phyloP scores from a whole-genome alignment of 495 filamentous ascomycete genomes.

The Penicillium tannophilum region DNA sequence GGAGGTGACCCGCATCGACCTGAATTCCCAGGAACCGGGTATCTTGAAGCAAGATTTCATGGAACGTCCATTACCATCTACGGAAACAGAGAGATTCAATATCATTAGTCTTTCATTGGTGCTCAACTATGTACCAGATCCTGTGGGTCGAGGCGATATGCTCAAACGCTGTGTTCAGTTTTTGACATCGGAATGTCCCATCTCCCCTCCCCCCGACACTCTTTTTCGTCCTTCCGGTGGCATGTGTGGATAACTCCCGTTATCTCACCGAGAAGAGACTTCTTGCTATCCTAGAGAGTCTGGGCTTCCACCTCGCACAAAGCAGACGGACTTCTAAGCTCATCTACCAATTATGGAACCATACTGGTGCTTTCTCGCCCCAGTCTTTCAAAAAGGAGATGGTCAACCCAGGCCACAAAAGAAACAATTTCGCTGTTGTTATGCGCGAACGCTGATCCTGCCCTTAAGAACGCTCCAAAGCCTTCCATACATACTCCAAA shows the following conservation, averaged over 20 bases:
- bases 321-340: slow-evolving; percentile 80
- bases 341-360: slow-evolving; percentile 84
- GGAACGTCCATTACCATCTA: slow-evolving; percentile 71
- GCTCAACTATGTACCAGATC: slow-evolving; percentile 86
- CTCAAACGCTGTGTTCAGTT: slow-evolving; percentile 62
- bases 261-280: slow-evolving; percentile 81
- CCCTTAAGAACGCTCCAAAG: background rate
- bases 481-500: slow-evolving; percentile 6
- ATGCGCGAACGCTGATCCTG: slow-evolving; percentile 39
- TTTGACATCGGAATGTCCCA: slow-evolving; percentile 46
- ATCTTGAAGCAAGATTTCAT: slow-evolving; percentile 95
- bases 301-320: slow-evolving; percentile 69
- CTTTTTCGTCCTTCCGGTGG: slow-evolving; percentile 87
- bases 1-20: slow-evolving; percentile 82
- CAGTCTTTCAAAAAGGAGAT: slow-evolving; percentile 67
- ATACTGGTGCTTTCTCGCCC: slow-evolving; percentile 34
- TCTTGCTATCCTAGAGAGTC: slow-evolving; percentile 67
- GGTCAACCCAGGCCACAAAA: slow-evolving; percentile 66
- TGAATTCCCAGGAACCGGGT: slow-evolving; percentile 78
- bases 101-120: slow-evolving; percentile 93
- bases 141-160: slow-evolving; percentile 82
- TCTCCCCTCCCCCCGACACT: slow-evolving; percentile 66
- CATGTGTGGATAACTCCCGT: slow-evolving; percentile 89
- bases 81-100: slow-evolving; percentile 70
- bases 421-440: slow-evolving; percentile 90